Conservation (phyloP, 768 basidiomycete genomes). For the Rhizopogon vulgaris region DNA sequence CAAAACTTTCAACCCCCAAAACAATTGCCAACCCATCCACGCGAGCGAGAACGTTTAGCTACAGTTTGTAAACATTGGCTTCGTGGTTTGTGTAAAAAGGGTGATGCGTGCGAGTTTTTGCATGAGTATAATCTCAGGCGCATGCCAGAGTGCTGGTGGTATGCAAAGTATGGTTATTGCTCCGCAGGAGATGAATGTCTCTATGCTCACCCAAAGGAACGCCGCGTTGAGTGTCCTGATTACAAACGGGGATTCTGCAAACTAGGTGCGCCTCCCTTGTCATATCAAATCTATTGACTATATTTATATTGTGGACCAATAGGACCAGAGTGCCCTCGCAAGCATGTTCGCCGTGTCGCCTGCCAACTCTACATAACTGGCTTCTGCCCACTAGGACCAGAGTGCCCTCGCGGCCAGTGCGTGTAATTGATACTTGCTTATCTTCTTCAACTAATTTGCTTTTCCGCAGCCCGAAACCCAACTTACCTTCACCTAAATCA, state of each 20-base stretch:
- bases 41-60: slow-evolving; percentile 74
- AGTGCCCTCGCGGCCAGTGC: slow-evolving; percentile 87
- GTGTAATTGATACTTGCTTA: slow-evolving; percentile 25
- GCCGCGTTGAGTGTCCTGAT: slow-evolving; percentile 89
- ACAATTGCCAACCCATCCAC: slow-evolving; percentile 74
- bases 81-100: slow-evolving; percentile 96
- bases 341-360: slow-evolving; percentile 86
- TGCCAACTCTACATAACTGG: slow-evolving; percentile 91
- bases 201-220: slow-evolving; percentile 91
- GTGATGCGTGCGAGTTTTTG: slow-evolving; percentile 95
- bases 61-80: slow-evolving; percentile 99
- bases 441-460: slow-evolving; percentile 7
- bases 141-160: slow-evolving; percentile 99
- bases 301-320: slow-evolving; percentile 6
- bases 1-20: slow-evolving; percentile 89
- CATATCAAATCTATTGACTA: slow-evolving; percentile 3
- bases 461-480: slow-evolving; percentile 65
- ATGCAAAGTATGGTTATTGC: slow-evolving; percentile 95
- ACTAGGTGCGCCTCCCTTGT: slow-evolving; percentile 53
- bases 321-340: slow-evolving; percentile 87
- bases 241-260: slow-evolving; percentile 95
- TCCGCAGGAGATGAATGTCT: slow-evolving; percentile 96
- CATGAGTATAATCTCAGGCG: slow-evolving; percentile 97
- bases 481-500: slow-evolving; percentile 59
- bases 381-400: slow-evolving; percentile 85